Percentiles rank a stretch among this genome's conserved stretches.
Conservation (phyloP, 2,329 filamentous ascomycete genomes). For the Trichophyton schoenleinii region DNA sequence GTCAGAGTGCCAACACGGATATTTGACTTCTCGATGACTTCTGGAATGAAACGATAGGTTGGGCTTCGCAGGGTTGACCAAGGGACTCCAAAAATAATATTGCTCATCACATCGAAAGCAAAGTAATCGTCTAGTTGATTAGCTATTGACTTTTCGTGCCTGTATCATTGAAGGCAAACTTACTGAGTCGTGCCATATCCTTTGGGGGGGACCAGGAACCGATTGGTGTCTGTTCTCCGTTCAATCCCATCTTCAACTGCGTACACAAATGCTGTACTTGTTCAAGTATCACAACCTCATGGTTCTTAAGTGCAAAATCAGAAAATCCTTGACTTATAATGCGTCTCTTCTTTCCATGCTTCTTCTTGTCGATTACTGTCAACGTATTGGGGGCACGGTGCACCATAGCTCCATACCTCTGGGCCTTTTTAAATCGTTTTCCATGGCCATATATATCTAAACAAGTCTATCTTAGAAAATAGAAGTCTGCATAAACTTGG, state of each 20-base stretch:
- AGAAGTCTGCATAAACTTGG: slow-evolving; percentile 49
- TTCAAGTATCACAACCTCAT: slow-evolving; percentile 54
- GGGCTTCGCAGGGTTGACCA: slow-evolving; percentile 4
- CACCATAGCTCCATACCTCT: slow-evolving; percentile 25
- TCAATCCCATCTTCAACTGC: slow-evolving; percentile 16
- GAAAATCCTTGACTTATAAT: slow-evolving; percentile 20
- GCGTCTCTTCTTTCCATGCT: slow-evolving; percentile 16
- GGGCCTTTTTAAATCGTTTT: slow-evolving; percentile 18
- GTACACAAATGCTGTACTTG: slow-evolving; percentile 56
- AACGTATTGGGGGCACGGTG: slow-evolving; percentile 9
- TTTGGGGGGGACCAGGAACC: slow-evolving; percentile 28
- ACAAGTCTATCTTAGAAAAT: slow-evolving; percentile 61
- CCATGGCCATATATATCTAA: slow-evolving; percentile 37
- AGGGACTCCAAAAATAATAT: slow-evolving; percentile 13
- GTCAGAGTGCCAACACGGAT: slow-evolving; percentile 9
- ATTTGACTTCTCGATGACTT: background rate
- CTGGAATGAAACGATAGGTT: background rate
- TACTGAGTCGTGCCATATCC: slow-evolving; percentile 27
- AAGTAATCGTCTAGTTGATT: slow-evolving; percentile 32
- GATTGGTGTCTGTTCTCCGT: slow-evolving; percentile 10
- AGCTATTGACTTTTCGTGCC: background rate
- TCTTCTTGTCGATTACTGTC: slow-evolving; percentile 13
- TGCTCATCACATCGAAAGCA: slow-evolving; percentile 42
- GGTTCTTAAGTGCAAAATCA: slow-evolving; percentile 38
- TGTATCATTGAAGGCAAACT: background rate